Evolutionary conservation across 805 yeast species (phyloP).

Genomic region (Metschnikowia gelsemii): DNA sequence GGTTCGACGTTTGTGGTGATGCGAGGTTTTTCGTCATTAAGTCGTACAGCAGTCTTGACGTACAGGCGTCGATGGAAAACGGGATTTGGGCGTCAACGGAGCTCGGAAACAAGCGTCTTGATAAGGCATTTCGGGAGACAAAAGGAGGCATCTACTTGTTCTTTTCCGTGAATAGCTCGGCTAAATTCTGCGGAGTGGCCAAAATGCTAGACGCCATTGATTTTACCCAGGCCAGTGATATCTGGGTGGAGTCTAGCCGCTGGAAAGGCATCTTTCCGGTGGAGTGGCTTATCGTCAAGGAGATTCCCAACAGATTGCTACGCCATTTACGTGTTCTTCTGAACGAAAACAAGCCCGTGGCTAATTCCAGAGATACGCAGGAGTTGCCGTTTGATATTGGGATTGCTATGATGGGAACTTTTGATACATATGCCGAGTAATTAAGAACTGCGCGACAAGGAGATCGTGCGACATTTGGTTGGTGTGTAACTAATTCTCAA

Average conservation of each 20-base stretch:
- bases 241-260: conserved; percentile 48
- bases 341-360: conserved; percentile 52
- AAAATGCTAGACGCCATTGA: conserved; percentile 45
- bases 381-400: conserved; percentile 53
- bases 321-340: conserved; percentile 45
- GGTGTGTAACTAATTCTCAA: no score
- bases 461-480: no score
- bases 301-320: conserved; percentile 49
- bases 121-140: conserved; percentile 39
- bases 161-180: conserved; percentile 53
- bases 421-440: conserved; percentile 20
- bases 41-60: conserved; percentile 49
- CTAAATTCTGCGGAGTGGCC: conserved; percentile 50
- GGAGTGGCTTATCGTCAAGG: conserved; percentile 52
- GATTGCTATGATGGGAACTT: conserved; percentile 45
- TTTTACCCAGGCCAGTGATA: conserved; percentile 36
- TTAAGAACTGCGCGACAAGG: no score
- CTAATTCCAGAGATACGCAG: conserved; percentile 62
- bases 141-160: conserved; percentile 44
- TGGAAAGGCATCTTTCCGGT: conserved; percentile 56
- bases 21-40: conserved; percentile 52
- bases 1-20: conserved; percentile 6
- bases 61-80: conserved; percentile 48
- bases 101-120: conserved; percentile 52
- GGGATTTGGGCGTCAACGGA: conserved; percentile 61